phyloP scores from a whole-genome alignment of 306 rosid genomes.

The Cercis canadensis region DNA sequence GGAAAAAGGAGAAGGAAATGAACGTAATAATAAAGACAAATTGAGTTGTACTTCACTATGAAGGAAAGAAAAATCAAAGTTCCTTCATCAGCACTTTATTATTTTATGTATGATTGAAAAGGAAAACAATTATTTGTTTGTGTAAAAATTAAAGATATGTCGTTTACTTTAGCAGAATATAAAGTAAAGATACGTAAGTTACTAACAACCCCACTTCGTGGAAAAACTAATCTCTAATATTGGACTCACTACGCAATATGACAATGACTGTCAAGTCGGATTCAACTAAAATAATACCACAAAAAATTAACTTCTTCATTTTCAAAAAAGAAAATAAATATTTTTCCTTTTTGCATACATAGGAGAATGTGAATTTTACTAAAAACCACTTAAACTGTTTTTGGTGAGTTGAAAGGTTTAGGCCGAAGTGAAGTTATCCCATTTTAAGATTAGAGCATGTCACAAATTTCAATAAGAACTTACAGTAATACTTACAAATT shows the following conservation, averaged over 20 bases:
- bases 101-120: neutral
- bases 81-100: slow-evolving; percentile 23
- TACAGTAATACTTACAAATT: too few relatives aligned
- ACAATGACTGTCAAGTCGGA: neutral
- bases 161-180: slow-evolving; percentile 31
- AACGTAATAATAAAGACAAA: slow-evolving; percentile 15
- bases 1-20: neutral
- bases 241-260: slow-evolving; percentile 23
- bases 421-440: too few relatives aligned
- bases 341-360: too few relatives aligned
- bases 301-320: too few relatives aligned
- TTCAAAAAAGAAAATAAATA: too few relatives aligned
- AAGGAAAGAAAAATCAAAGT: slow-evolving; percentile 29
- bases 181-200: slow-evolving; percentile 38
- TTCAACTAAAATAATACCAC: too few relatives aligned
- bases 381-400: too few relatives aligned
- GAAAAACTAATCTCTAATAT: slow-evolving; percentile 4
- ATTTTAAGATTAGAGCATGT: too few relatives aligned
- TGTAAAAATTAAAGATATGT: neutral
- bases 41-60: slow-evolving; percentile 34
- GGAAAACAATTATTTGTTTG: neutral
- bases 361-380: too few relatives aligned
- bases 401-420: too few relatives aligned
- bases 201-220: slow-evolving; percentile 27
- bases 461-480: too few relatives aligned